Evolutionary conservation across 352 stramenopile species (phyloP), one percentile per base, ranked within the genome.

Genomic region (Phytophthora brassicae): DNA sequence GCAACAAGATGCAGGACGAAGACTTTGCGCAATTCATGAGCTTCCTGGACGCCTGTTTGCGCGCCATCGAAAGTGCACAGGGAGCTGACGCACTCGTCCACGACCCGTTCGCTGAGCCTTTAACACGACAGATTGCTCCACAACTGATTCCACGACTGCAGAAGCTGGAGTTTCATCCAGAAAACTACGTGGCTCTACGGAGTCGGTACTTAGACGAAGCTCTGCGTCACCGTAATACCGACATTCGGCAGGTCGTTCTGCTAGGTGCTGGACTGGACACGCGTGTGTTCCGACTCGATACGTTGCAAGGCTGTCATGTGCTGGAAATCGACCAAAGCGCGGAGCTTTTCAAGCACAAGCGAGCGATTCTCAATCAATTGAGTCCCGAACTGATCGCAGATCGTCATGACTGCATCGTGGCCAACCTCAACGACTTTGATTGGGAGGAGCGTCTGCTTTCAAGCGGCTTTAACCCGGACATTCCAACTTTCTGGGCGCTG

Each of bases 201-300:
- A 66, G 71, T 16, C 68, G 76, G 17, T 81, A 71, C 50, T 57
- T 88, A 16, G 79, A 88, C 46, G 79, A 88, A n/a, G 72, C 79
- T 20, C 46, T 88, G 12, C 17, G 24, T 0, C 45, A 82, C 17
- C 72, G 76, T 7, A 46, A 75, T 33, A n/a, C 54, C 3, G 53
- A 29, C 31, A 81, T 86, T 47, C 64, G 74, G 12, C 79, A 88
- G 38, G 48, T 86, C n/a, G 76, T 88, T 11, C 65, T 88, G 9
- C 61, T 88, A 1, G 79, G 66, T 17, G 65, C 79, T 0, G 79
- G 79, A 0, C 64, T 88, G 2, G 79, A 88, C 47, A 75, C 69
- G 14, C 70, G 79, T 13, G 76, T 67, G n/a, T 86, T 78, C 55
- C 70, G 74, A 3, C 61, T 88, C 41, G 44, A 83, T 13, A 36